Conservation (phyloP, 495 filamentous ascomycete species). For the Cercophora sp. region DNA sequence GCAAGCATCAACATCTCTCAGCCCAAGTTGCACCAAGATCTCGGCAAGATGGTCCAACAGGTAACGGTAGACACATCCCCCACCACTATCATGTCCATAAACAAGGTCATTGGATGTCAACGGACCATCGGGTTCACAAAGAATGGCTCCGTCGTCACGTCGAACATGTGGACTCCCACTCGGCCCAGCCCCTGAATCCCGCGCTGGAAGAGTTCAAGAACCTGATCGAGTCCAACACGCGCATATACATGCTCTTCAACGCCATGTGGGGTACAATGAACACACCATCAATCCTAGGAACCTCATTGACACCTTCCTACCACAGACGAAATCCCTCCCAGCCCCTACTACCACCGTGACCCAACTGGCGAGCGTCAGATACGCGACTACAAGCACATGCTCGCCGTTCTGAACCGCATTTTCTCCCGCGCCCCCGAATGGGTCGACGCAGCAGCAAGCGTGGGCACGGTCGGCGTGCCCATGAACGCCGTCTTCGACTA, state of each 20-base stretch:
- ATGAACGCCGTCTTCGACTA: constrained; percentile 68
- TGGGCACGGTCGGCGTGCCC: constrained; percentile 64
- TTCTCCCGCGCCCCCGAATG: constrained; percentile 60
- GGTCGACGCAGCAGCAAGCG: constrained; percentile 48
- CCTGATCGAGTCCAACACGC: constrained; percentile 44
- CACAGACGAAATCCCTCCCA: constrained; percentile 59
- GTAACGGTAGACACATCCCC: constrained; percentile 43
- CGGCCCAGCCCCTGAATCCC: constrained; percentile 38
- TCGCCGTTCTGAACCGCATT: constrained; percentile 60
- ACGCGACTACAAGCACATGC: constrained; percentile 60
- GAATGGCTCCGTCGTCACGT: constrained; percentile 47
- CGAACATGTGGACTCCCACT: constrained; percentile 41
- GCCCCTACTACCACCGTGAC: constrained; percentile 54
- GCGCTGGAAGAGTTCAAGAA: constrained; percentile 45
- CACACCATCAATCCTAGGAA: no score
- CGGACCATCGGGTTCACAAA: constrained; percentile 47
- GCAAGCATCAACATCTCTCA: not conserved
- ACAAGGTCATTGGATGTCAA: constrained; percentile 52
- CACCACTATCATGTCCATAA: constrained; percentile 33
- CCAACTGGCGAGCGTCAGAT: constrained; percentile 59
- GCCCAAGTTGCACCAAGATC: not conserved
- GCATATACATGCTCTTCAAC: constrained; percentile 50
- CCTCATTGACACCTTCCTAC: no score
- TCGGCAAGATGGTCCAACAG: constrained; percentile 40
- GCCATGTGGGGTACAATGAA: no score